Conservation (phyloP, 2,329 filamentous ascomycete genomes). For the Passalora sequoiae region DNA sequence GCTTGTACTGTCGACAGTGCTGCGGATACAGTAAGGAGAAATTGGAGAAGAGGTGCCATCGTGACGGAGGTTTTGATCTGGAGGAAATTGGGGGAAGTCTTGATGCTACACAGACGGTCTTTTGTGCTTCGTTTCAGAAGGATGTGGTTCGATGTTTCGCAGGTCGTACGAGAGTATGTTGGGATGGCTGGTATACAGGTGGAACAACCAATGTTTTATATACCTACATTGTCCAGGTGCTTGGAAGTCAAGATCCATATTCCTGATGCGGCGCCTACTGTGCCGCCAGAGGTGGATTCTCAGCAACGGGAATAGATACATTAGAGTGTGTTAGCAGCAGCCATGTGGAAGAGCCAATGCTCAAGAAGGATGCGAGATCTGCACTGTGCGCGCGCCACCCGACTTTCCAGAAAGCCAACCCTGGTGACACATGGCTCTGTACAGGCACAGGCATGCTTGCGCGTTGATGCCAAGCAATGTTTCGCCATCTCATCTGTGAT, state of each 20-base stretch:
- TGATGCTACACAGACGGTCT: neutral
- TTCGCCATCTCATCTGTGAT: neutral
- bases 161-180: neutral
- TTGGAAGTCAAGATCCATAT: constrained; percentile 1
- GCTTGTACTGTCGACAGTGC: constrained; percentile 10
- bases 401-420: constrained; percentile 6
- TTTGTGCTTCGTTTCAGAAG: neutral
- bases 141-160: neutral
- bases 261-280: constrained; percentile 4
- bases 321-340: constrained; percentile 12
- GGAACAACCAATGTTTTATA: constrained; percentile 10
- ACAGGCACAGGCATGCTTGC: constrained; percentile 2
- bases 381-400: constrained; percentile 11
- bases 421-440: constrained; percentile 15
- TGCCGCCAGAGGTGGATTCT: constrained; percentile 10
- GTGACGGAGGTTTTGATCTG: neutral
- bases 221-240: constrained; percentile 1
- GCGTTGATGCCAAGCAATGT: neutral
- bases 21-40: constrained; percentile 12
- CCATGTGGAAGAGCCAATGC: constrained; percentile 9
- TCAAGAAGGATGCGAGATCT: constrained; percentile 11
- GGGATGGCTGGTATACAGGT: neutral
- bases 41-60: constrained; percentile 14
- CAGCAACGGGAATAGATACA: constrained; percentile 9
- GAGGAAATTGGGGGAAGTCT: neutral